Conservation (phyloP, 768 basidiomycete species). For the Sutorius australiensis region DNA sequence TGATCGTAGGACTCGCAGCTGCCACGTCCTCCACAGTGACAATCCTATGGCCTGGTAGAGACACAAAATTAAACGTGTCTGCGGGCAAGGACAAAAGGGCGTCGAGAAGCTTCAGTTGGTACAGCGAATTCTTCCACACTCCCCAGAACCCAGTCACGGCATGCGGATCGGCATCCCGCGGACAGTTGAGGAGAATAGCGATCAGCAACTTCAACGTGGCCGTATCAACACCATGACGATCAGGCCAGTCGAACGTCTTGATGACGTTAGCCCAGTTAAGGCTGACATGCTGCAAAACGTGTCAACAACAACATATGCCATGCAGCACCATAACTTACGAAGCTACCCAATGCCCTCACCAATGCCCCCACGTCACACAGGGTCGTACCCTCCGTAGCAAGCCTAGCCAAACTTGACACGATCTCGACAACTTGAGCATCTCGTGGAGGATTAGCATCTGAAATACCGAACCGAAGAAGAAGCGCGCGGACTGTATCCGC, state of each 20-base stretch:
- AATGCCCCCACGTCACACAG: conserved; percentile 74
- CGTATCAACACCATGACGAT: conserved; percentile 83
- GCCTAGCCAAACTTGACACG: conserved; percentile 59
- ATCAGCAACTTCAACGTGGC: conserved; percentile 86
- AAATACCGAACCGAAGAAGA: conserved; percentile 70
- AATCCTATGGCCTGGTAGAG: conserved; percentile 76
- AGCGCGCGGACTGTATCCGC: conserved; percentile 65
- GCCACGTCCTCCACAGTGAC: conserved; percentile 89
- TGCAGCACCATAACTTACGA: conserved; percentile 50
- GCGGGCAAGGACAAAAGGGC: conserved; percentile 83
- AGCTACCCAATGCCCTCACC: conserved; percentile 66
- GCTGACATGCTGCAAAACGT: conserved; percentile 47
- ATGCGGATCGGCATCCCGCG: conserved; percentile 71
- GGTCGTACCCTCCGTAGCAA: conserved; percentile 67
- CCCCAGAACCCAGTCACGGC: conserved; percentile 86
- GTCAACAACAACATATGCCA: conserved; percentile 5
- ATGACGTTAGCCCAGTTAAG: conserved; percentile 83
- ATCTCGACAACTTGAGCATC: conserved; percentile 71
- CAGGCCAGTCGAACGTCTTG: conserved; percentile 80
- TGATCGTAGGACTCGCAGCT: conserved; percentile 84
- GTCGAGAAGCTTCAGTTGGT: conserved; percentile 84
- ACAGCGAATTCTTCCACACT: conserved; percentile 78
- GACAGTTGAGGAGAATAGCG: conserved; percentile 78
- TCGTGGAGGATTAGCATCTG: conserved; percentile 65
- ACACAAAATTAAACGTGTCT: conserved; percentile 91